These are phyloP conservation scores for Skeletonema menzelii DNA, from an alignment of 108 stramenopile species.

Conservation along the genomic window DNA sequence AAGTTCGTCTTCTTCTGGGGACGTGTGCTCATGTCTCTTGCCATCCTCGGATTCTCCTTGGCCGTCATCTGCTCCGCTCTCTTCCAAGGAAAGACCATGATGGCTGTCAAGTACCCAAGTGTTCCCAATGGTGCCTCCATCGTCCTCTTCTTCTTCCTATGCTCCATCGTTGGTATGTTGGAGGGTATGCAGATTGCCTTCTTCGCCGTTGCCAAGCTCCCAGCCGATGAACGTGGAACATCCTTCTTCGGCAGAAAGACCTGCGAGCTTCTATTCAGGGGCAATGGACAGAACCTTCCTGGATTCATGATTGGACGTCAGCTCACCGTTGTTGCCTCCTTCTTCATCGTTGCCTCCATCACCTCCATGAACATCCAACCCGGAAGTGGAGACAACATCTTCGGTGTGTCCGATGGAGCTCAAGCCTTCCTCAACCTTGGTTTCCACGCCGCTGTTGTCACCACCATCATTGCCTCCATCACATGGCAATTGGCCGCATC, in stretches of 20 bases:
- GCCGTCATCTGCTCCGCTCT: slow-evolving; percentile 71
- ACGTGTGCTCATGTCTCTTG: slow-evolving; percentile 64
- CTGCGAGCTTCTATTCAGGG: slow-evolving; percentile 59
- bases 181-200: slow-evolving; percentile 91
- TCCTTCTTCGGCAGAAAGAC: slow-evolving; percentile 56
- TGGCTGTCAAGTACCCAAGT: slow-evolving; percentile 49
- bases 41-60: slow-evolving; percentile 64
- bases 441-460: slow-evolving; percentile 78
- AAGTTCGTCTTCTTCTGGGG: slow-evolving; percentile 66
- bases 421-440: slow-evolving; percentile 83
- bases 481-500: slow-evolving; percentile 73
- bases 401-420: slow-evolving; percentile 61
- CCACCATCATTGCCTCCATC: slow-evolving; percentile 80
- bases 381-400: slow-evolving; percentile 26
- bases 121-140: slow-evolving; percentile 45
- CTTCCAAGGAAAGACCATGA: slow-evolving; percentile 61
- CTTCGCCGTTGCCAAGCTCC: slow-evolving; percentile 76
- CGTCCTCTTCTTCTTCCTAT: slow-evolving; percentile 72
- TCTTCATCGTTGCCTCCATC: slow-evolving; percentile 77
- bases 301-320: slow-evolving; percentile 87
- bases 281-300: slow-evolving; percentile 69
- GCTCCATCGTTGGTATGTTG: slow-evolving; percentile 75
- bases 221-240: slow-evolving; percentile 44
- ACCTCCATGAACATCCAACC: slow-evolving; percentile 49
- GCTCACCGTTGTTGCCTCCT: slow-evolving; percentile 61